phyloP scores from a whole-genome alignment of 345 rosid species.

The Syzygium aromaticum region DNA sequence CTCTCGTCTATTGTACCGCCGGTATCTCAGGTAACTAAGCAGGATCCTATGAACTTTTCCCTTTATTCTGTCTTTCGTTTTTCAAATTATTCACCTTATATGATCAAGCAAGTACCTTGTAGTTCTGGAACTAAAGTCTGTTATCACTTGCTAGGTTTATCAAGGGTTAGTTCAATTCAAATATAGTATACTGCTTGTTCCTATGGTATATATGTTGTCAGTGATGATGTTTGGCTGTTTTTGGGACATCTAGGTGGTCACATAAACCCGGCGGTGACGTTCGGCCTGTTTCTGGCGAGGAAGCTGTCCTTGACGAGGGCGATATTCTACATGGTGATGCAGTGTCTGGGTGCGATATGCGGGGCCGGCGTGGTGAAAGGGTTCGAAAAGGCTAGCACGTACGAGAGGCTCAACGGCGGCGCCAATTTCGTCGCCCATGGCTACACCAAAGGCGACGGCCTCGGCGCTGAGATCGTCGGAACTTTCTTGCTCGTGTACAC shows the following conservation, averaged over 20 bases:
- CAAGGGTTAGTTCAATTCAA: not conserved
- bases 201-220: not conserved
- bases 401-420: constrained; percentile 17
- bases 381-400: constrained; percentile 7
- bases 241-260: constrained; percentile 22
- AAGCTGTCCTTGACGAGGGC: constrained; percentile 45
- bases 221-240: not conserved
- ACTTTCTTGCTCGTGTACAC: constrained; percentile 41
- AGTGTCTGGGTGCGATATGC: constrained; percentile 46
- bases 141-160: not conserved
- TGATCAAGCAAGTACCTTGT: not conserved
- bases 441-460: constrained; percentile 40
- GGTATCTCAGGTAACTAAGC: constrained; percentile 33
- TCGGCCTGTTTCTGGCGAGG: constrained; percentile 41
- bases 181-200: not conserved
- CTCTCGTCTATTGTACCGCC: constrained; percentile 53
- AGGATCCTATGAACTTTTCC: not conserved
- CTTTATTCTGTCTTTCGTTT: not conserved
- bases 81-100: not conserved
- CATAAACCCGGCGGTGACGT: constrained; percentile 20
- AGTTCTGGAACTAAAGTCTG: too few relatives aligned
- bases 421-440: constrained; percentile 27
- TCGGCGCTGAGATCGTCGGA: constrained; percentile 39
- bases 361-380: constrained; percentile 53
- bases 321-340: constrained; percentile 39